Evolutionary conservation across 768 basidiomycete species (phyloP), one percentile per base, ranked within the genome.

Genomic region (Mycena maculata): DNA sequence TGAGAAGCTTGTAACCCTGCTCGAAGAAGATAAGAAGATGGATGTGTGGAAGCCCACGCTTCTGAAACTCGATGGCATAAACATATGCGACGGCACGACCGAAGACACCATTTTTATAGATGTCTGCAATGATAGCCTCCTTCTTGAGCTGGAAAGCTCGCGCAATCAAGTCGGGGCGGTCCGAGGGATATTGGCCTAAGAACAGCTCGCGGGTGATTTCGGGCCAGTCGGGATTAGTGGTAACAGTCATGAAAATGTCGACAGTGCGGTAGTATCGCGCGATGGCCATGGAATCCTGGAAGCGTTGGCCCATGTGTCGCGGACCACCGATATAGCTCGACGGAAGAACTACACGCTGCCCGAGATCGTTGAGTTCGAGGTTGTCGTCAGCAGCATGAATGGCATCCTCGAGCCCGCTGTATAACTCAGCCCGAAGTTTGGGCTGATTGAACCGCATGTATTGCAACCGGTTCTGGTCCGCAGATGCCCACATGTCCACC

Each of bases 241-340:
- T 88, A 75, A 87, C 80, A 0, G 86, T 89, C 0, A 88, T 57
- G 49, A 88, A 88, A 0, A 87, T 67, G 54, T 87, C 83, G 11
- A 79, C 72, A 4, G 79, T 81, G 1, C 67, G 65, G 47, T 72
- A 83, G 38, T 76, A 70, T 0, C 79, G 71, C 13, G 76, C 79
- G 28, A 89, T 76, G 0, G 86, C 84, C 75, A 87, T 67, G 0
- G 79, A 73, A 38, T 84, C 81, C n/a, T 82, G 78, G 22, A 78
- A 78, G 0, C 74, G 69, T 39, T 79, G 75, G 1, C 77, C 71
- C 79, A 83, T 83, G 25, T 80, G 71, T 2, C 71, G 36, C 15
- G 79, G 48, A 12, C 81, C 70, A 7, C 58, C 58, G 3, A 59
- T 59, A n/a, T 59, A 59, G 25, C 58, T 59, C 1, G 45, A 59